Conservation (phyloP, 176 grass and related monocot genomes). For the Dactylis glomerata region DNA sequence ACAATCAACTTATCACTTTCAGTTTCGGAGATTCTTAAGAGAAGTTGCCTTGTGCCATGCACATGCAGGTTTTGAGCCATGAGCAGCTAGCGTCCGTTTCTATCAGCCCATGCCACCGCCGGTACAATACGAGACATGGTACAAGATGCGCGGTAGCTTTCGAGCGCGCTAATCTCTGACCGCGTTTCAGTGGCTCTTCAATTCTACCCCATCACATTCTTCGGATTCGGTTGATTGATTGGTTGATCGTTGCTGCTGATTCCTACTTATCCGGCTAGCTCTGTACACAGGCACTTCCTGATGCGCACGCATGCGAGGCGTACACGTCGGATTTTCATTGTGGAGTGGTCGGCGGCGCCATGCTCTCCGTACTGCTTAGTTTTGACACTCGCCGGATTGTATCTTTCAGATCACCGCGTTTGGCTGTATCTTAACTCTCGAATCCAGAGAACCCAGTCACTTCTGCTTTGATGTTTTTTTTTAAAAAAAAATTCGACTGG, state of each 20-base stretch:
- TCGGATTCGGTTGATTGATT: background rate
- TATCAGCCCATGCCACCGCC: conserved; percentile 4
- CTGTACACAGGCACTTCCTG: background rate
- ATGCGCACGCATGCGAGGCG: too few relatives aligned
- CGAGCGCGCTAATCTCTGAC: background rate
- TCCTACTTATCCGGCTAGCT: background rate
- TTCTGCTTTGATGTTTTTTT: too few relatives aligned
- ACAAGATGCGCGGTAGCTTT: background rate
- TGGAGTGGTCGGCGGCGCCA: too few relatives aligned
- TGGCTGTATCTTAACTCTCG: too few relatives aligned
- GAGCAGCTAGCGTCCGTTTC: background rate
- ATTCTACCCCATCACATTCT: background rate
- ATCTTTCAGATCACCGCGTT: background rate
- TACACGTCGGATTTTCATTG: too few relatives aligned
- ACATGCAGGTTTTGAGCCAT: background rate
- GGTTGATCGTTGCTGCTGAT: background rate
- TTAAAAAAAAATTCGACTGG: too few relatives aligned
- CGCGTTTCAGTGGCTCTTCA: background rate
- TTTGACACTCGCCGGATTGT: background rate
- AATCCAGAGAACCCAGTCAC: too few relatives aligned
- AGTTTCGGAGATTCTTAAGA: background rate
- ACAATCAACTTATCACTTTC: background rate
- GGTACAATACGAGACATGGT: background rate
- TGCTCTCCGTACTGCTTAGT: background rate
- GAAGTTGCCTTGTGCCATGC: background rate